These are phyloP conservation scores for Penicillium freii DNA, from an alignment of 2,329 filamentous ascomycete species.

Conservation along the genomic window DNA sequence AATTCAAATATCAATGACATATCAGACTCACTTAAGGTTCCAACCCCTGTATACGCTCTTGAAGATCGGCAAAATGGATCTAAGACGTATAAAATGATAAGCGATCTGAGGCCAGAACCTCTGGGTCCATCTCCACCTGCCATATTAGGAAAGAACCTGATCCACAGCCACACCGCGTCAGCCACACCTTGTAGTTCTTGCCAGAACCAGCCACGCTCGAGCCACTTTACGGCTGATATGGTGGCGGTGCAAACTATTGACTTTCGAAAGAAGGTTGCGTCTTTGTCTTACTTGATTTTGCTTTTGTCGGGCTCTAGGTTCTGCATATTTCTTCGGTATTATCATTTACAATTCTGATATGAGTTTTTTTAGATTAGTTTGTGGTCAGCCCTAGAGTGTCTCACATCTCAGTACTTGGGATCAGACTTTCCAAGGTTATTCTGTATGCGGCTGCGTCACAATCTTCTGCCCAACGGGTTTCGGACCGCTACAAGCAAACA, in stretches of 20 bases:
- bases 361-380: neutral
- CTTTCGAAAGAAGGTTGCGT: slow-evolving; percentile 5
- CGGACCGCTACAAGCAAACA: neutral
- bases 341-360: neutral
- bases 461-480: neutral
- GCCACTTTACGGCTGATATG: slow-evolving; percentile 16
- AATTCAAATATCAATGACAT: slow-evolving; percentile 10
- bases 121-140: neutral
- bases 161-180: slow-evolving; percentile 21
- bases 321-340: slow-evolving; percentile 1
- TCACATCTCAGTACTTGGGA: neutral
- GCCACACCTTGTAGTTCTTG: slow-evolving; percentile 23
- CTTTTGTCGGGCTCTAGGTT: slow-evolving; percentile 10
- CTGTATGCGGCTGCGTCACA: neutral
- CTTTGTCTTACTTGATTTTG: slow-evolving; percentile 4
- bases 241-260: slow-evolving; percentile 20
- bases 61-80: neutral
- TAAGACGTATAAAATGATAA: neutral
- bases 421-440: neutral
- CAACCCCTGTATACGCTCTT: neutral
- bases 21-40: slow-evolving; percentile 14
- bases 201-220: slow-evolving; percentile 8
- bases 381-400: neutral
- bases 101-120: neutral
- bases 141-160: slow-evolving; percentile 10